A percentile compares a stretch with the other conserved stretches of the same genome.
These are phyloP conservation scores for Wickerhamomyces mucosus DNA, from an alignment of 805 yeast species.

Conservation along the genomic window DNA sequence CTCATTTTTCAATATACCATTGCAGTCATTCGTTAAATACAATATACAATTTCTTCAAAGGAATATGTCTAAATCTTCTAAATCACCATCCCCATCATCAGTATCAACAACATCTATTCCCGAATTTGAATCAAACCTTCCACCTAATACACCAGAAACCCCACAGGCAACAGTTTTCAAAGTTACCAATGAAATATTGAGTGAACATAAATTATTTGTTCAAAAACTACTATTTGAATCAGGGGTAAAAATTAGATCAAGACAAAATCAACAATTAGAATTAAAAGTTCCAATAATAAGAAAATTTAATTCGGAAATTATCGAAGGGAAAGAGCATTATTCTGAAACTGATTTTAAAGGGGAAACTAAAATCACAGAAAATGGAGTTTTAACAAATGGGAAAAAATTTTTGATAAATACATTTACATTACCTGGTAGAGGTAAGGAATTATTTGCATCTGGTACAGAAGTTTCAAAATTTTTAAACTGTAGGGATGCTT, in stretches of 20 bases:
- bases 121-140: constrained; percentile 10
- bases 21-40: too few species aligned
- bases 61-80: too few species aligned
- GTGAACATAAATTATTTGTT: constrained; percentile 7
- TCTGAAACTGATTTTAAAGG: constrained; percentile 31
- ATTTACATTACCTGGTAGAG: constrained; percentile 30
- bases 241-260: constrained; percentile 3
- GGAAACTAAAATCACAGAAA: constrained; percentile 31
- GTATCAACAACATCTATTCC: too few species aligned
- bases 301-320: constrained; percentile 9
- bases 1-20: too few species aligned
- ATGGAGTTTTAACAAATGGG: constrained; percentile 30
- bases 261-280: neutral
- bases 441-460: constrained; percentile 29
- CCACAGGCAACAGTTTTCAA: constrained; percentile 19
- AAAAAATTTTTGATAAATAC: constrained; percentile 30
- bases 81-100: too few species aligned
- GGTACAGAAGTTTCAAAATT: constrained; percentile 32
- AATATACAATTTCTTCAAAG: too few species aligned
- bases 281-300: constrained; percentile 5
- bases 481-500: constrained; percentile 39
- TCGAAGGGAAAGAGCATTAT: constrained; percentile 19
- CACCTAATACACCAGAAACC: constrained; percentile 13
- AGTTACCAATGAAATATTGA: constrained; percentile 5
- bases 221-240: constrained; percentile 7